These are phyloP conservation scores for Daldinia eschscholtzii DNA, from an alignment of 2,329 filamentous ascomycete species.

Conservation along the genomic window DNA sequence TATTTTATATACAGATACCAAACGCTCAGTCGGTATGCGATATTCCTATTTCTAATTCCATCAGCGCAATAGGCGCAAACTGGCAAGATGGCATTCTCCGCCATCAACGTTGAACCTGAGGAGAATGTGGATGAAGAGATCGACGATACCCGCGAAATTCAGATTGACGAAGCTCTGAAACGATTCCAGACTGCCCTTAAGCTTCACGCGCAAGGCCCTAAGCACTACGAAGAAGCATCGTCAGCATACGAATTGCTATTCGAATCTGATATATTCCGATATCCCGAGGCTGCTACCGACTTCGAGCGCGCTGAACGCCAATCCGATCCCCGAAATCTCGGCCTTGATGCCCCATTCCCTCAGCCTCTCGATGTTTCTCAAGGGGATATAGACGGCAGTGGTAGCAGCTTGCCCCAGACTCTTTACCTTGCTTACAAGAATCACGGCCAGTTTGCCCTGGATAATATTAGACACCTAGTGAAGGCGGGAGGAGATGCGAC, in stretches of 20 bases:
- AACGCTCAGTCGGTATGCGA: constrained; percentile 20
- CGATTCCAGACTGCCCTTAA: constrained; percentile 92
- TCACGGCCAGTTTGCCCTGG: constrained; percentile 90
- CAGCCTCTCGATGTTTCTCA: constrained; percentile 68
- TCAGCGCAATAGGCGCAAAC: constrained; percentile 26
- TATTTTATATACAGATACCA: background rate
- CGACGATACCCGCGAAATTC: constrained; percentile 94
- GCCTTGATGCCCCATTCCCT: constrained; percentile 62
- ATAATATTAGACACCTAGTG: constrained; percentile 71
- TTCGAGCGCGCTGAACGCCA: constrained; percentile 78
- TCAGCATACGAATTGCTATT: constrained; percentile 89
- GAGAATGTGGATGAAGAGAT: constrained; percentile 90
- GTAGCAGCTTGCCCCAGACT: constrained; percentile 87
- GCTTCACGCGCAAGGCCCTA: constrained; percentile 87
- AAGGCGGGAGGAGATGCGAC: constrained; percentile 49
- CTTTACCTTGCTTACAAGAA: constrained; percentile 97
- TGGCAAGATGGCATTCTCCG: constrained; percentile 71
- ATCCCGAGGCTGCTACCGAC: constrained; percentile 87
- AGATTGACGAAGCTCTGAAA: constrained; percentile 96
- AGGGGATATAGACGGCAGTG: constrained; percentile 77
- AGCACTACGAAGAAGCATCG: constrained; percentile 79
- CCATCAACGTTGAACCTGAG: constrained; percentile 94
- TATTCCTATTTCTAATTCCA: background rate
- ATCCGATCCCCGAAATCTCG: constrained; percentile 61
- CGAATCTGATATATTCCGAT: constrained; percentile 92